A percentile compares a stretch with the other conserved stretches of the same genome.
These are phyloP conservation scores for Nematocida ironsii DNA, from an alignment of 371 early-diverging fungal genomes.

Conservation along the genomic window DNA sequence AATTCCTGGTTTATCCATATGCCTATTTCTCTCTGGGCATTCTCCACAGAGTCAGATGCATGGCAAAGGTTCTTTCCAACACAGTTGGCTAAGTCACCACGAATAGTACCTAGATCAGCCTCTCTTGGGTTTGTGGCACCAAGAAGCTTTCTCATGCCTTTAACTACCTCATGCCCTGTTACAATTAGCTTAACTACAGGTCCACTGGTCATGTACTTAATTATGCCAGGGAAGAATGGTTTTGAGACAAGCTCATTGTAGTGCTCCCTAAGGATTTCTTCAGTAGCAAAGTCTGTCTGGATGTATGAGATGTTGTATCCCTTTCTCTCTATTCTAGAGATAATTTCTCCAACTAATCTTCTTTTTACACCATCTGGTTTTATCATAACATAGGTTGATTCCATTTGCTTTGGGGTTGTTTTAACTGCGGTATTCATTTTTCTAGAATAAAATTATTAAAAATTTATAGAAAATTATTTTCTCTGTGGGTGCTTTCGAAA, in stretches of 20 bases:
- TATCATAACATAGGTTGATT: constrained; percentile 73
- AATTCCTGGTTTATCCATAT: constrained; percentile 89
- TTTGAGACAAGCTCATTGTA: constrained; percentile 84
- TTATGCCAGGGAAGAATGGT: constrained; percentile 87
- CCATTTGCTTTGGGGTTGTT: constrained; percentile 63
- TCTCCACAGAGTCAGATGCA: constrained; percentile 93
- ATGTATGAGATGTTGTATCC: constrained; percentile 77
- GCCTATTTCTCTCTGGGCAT: constrained; percentile 87
- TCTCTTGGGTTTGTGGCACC: constrained; percentile 80
- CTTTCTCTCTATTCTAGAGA: constrained; percentile 81
- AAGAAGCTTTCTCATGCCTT: constrained; percentile 86
- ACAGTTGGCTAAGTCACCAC: constrained; percentile 85
- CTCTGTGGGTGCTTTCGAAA: not conserved
- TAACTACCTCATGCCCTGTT: constrained; percentile 89
- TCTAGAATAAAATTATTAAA: constrained; percentile 26
- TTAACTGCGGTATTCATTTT: not conserved
- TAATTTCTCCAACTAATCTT: constrained; percentile 87
- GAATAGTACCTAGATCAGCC: constrained; percentile 92
- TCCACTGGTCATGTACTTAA: constrained; percentile 82
- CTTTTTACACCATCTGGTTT: constrained; percentile 71
- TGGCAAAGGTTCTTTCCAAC: constrained; percentile 85
- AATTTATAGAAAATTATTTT: not conserved
- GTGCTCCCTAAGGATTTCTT: constrained; percentile 83
- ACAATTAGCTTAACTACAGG: constrained; percentile 88
- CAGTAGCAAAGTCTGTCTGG: constrained; percentile 76